Evolutionary conservation across 2,329 filamentous ascomycete species (phyloP), one percentile per base, ranked within the genome.

Genomic region (Botrytis pseudocinerea): DNA sequence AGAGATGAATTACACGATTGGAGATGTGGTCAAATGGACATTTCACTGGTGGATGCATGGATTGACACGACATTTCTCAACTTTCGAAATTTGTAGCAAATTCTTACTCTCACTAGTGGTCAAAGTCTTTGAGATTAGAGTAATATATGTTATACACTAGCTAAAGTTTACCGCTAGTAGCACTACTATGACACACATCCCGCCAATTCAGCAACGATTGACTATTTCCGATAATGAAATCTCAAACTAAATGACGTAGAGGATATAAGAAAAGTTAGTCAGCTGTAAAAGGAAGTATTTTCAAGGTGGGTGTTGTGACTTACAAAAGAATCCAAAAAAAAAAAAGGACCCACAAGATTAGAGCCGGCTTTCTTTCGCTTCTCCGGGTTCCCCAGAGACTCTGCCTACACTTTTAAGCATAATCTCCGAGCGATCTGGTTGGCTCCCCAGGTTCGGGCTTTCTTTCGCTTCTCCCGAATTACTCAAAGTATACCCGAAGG

Each of bases 381-480:
- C 64, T 66, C 46, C 46, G 48, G 48, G 5, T 54, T 54, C 48
- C 48, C 12, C 48, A 54, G 25, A 54, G 48, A 0, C 16, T n/a
- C 2, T n/a, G 7, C 48, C 14, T 54, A 54, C 48, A 54, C 48
- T 54, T 54, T 25, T 12, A 7, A 54, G 25, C 10, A 54, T 1
- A 7, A n/a, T 16, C 48, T 54, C 25, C 48, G 25, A 54, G 48
- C 48, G 48, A 54, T 54, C 48, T 54, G 48, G 48, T n/a, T 51
- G 25, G 48, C 16, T 54, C 48, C 48, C 48, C 48, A 54, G 48
- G 48, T 54, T 51, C 48, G 48, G 46, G 25, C 22, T 40, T 54
- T 66, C 64, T 66, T 66, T 28, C 8, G 32, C 64, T 66, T 66
- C 64, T 66, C 46, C 46, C 32, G 16, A 54, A n/a, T 28, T 38